These are phyloP conservation scores for Micractinium conductrix DNA, from an alignment of 139 green algal genomes.

Conservation along the genomic window DNA sequence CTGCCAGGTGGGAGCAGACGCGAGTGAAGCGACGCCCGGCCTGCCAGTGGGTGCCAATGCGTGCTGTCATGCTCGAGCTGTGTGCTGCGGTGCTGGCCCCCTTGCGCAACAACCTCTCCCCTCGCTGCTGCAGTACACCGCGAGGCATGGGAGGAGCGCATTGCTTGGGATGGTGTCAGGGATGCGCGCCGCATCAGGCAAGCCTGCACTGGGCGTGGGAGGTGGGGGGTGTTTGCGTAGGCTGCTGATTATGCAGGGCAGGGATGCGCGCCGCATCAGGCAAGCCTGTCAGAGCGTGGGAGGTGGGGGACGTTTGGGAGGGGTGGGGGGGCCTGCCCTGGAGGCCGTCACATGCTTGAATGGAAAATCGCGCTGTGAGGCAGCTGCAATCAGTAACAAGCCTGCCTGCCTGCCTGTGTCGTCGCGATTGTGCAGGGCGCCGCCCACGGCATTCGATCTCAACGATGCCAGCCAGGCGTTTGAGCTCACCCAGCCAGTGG, in stretches of 20 bases:
- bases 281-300: no score
- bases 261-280: no score
- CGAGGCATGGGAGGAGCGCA: conserved; percentile 24
- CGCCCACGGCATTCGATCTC: conserved; percentile 11
- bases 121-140: not conserved
- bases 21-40: not conserved
- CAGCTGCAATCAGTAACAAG: no score
- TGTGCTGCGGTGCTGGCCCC: not conserved
- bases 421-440: not conserved
- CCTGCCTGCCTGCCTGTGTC: not conserved
- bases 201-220: no score
- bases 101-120: no score
- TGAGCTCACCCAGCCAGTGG: conserved; percentile 14
- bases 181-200: conserved; percentile 1
- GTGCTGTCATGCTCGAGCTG: not conserved
- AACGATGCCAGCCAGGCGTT: conserved; percentile 47
- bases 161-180: conserved; percentile 2
- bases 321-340: not conserved
- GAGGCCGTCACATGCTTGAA: no score
- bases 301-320: no score
- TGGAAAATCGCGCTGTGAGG: no score
- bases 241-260: no score
- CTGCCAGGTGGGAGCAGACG: conserved; percentile 1
- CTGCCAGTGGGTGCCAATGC: not conserved
- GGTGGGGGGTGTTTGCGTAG: no score